phyloP scores from a whole-genome alignment of 2,329 filamentous ascomycete genomes.

The Metarhizium anisopliae region DNA sequence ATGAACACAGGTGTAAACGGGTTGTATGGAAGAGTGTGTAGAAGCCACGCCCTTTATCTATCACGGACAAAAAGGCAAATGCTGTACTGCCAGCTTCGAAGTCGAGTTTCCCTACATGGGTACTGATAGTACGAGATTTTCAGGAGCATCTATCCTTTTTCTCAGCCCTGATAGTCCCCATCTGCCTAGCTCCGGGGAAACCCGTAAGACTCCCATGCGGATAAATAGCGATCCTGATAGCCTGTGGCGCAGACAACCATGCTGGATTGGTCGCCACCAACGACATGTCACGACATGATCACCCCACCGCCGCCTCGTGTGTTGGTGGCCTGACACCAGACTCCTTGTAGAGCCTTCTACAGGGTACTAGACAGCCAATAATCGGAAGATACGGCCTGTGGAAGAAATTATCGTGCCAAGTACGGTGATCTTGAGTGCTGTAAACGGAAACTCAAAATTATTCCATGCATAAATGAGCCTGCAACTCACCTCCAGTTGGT shows the following conservation, averaged over 20 bases:
- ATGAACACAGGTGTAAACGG: neutral
- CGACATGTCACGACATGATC: neutral
- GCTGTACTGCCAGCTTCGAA: too few relatives aligned
- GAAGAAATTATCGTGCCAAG: neutral
- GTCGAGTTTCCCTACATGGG: neutral
- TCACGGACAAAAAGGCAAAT: too few relatives aligned
- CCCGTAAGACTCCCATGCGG: neutral
- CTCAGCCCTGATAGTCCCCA: neutral
- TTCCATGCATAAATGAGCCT: neutral
- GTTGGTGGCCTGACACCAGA: neutral
- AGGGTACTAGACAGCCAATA: too few relatives aligned
- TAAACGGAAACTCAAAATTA: neutral
- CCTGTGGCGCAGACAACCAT: neutral
- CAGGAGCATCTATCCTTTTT: neutral
- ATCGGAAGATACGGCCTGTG: neutral
- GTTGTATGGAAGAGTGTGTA: too few relatives aligned
- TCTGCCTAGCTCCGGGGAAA: neutral
- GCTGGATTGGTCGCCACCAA: neutral
- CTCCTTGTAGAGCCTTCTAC: slow-evolving; percentile 1
- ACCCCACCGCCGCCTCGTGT: neutral
- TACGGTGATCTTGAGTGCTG: neutral
- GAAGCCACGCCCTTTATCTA: too few relatives aligned
- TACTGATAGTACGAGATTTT: neutral
- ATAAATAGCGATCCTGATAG: too few relatives aligned
- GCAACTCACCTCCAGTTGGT: neutral